A percentile compares a stretch with the other conserved stretches of the same genome.
Conservation (phyloP, 352 stramenopile species). For the Pythium pyrilobum region DNA sequence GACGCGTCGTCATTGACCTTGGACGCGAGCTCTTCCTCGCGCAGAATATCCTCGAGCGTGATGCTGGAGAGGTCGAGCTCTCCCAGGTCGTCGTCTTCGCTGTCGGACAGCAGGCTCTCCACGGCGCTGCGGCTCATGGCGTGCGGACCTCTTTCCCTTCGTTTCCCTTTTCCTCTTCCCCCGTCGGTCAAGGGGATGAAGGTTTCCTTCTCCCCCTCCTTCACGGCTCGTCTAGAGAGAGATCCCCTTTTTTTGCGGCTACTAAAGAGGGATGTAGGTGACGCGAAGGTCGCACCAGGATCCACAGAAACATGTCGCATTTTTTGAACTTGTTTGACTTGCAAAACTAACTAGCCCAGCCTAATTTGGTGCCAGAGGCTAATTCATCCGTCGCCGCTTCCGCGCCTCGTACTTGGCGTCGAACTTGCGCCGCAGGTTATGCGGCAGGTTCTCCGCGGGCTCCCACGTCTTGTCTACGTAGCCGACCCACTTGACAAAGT, state of each 20-base stretch:
- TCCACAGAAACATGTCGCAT: slow-evolving; percentile 9
- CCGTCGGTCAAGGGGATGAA: no score
- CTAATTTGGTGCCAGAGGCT: slow-evolving; percentile 1
- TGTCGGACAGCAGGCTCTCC: slow-evolving; percentile 27
- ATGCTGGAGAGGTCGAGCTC: slow-evolving; percentile 30
- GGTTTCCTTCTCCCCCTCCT: background rate
- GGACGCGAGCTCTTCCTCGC: slow-evolving; percentile 35
- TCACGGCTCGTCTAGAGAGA: slow-evolving; percentile 21
- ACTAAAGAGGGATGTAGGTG: background rate
- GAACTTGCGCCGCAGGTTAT: slow-evolving; percentile 76
- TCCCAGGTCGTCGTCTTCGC: slow-evolving; percentile 29
- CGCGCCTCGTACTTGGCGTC: slow-evolving; percentile 64
- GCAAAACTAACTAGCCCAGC: background rate
- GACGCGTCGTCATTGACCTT: slow-evolving; percentile 5
- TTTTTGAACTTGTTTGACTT: background rate
- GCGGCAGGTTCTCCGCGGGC: slow-evolving; percentile 65
- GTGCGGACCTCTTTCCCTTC: background rate
- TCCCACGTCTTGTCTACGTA: slow-evolving; percentile 82
- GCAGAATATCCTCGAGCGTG: slow-evolving; percentile 36
- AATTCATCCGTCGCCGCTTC: slow-evolving; percentile 27
- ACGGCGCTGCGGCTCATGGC: slow-evolving; percentile 20
- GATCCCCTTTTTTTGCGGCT: no score
- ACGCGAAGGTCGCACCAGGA: slow-evolving; percentile 8
- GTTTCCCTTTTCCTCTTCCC: background rate
- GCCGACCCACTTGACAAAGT: slow-evolving; percentile 83